phyloP scores from a whole-genome alignment of 78 protist genomes.

The Dictyostelium purpureum region DNA sequence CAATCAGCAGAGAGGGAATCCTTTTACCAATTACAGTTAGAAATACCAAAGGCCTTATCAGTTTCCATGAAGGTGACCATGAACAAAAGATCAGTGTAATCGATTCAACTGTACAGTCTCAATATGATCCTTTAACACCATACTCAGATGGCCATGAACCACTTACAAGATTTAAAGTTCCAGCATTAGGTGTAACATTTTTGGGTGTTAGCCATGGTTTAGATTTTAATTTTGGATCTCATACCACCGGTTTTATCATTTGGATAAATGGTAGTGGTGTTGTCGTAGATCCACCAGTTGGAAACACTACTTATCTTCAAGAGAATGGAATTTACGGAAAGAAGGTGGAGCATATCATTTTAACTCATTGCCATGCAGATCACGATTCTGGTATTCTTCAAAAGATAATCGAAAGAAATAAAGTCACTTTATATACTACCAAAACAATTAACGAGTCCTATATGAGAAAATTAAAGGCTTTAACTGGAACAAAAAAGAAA shows the following conservation, averaged over 20 bases:
- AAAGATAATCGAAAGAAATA: constrained; percentile 52
- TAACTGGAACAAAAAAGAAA: constrained; percentile 39
- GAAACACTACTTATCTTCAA: constrained; percentile 62
- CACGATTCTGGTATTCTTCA: constrained; percentile 88
- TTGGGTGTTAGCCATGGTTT: constrained; percentile 87
- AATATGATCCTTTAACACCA: background rate
- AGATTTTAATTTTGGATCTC: constrained; percentile 33
- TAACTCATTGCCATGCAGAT: constrained; percentile 89
- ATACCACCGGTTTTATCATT: constrained; percentile 87
- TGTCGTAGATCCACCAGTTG: constrained; percentile 81
- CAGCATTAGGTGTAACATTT: constrained; percentile 85
- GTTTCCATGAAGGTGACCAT: constrained; percentile 30
- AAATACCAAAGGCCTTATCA: constrained; percentile 26
- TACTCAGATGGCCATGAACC: background rate
- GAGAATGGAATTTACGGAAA: constrained; percentile 17
- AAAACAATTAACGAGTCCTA: constrained; percentile 64
- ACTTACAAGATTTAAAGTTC: constrained; percentile 56
- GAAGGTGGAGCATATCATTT: constrained; percentile 75
- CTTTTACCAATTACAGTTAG: background rate
- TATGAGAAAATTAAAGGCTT: constrained; percentile 71
- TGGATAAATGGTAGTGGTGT: constrained; percentile 87
- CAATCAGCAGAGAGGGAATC: background rate
- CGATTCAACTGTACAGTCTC: background rate
- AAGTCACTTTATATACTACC: constrained; percentile 81
- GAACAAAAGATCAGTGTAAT: background rate